These are phyloP conservation scores for Lactarius vividus DNA, from an alignment of 768 basidiomycete species.

Conservation along the genomic window DNA sequence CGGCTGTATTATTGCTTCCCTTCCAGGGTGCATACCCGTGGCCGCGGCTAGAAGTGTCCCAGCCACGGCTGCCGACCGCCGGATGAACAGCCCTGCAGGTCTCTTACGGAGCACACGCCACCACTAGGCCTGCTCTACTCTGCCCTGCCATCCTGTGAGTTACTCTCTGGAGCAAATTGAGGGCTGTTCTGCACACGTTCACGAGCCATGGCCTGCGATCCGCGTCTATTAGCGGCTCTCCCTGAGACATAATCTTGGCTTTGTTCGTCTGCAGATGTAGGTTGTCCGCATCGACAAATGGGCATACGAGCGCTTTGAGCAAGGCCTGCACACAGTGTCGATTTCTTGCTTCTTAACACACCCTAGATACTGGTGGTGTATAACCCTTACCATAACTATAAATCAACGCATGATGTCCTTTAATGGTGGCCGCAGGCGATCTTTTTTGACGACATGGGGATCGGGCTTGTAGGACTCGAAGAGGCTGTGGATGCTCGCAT, in stretches of 20 bases:
- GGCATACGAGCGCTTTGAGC: slow-evolving; percentile 54
- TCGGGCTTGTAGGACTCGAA: not conserved
- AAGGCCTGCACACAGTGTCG: slow-evolving; percentile 62
- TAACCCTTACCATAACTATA: slow-evolving; percentile 11
- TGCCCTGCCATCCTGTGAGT: not conserved
- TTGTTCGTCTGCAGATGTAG: slow-evolving; percentile 75
- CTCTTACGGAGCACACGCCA: slow-evolving; percentile 79
- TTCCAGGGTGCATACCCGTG: not conserved
- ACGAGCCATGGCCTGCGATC: slow-evolving; percentile 88
- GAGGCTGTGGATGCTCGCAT: not conserved
- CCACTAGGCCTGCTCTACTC: slow-evolving; percentile 53
- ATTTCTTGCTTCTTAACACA: slow-evolving; percentile 71
- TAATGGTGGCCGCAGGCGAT: not conserved
- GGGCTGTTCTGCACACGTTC: slow-evolving; percentile 64
- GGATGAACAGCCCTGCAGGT: not conserved
- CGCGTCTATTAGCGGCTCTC: slow-evolving; percentile 70
- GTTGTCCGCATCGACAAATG: slow-evolving; percentile 88
- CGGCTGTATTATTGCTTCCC: not conserved
- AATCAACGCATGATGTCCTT: not conserved
- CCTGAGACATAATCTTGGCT: slow-evolving; percentile 73
- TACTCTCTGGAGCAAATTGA: slow-evolving; percentile 49
- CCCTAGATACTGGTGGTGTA: slow-evolving; percentile 43
- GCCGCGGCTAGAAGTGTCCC: not conserved
- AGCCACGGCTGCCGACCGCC: not conserved
- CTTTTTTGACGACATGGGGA: not conserved